Evolutionary conservation across 1,284 basidiomycete genomes (phyloP).

Genomic region (Mrakiaceae sp.): DNA sequence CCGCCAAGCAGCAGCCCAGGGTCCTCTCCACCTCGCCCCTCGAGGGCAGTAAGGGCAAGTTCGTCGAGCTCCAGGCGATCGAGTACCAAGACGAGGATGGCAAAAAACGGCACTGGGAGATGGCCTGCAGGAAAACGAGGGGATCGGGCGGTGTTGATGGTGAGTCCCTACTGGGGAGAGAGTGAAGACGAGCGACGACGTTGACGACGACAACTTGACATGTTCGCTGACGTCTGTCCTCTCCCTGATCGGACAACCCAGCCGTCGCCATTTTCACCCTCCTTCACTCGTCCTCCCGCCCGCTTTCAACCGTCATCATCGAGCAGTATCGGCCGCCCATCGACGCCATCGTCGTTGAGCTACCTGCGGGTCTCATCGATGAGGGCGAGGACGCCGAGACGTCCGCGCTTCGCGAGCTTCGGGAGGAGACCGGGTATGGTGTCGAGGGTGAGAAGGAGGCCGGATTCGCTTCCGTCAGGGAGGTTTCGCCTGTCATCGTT

Average conservation of each 20-base stretch:
- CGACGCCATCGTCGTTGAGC: slow-evolving; percentile 37
- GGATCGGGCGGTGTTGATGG: slow-evolving; percentile 66
- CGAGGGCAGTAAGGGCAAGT: slow-evolving; percentile 9
- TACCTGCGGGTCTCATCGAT: slow-evolving; percentile 79
- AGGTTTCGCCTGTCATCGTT: slow-evolving; percentile 58
- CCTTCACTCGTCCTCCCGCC: slow-evolving; percentile 50
- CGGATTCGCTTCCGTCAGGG: slow-evolving; percentile 41
- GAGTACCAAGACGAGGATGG: slow-evolving; percentile 63
- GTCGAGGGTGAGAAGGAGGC: slow-evolving; percentile 37
- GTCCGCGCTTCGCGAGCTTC: slow-evolving; percentile 63
- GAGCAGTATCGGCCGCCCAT: slow-evolving; percentile 51
- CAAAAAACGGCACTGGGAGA: slow-evolving; percentile 69
- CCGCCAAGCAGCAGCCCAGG: slow-evolving; percentile 2
- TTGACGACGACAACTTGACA: too few relatives aligned
- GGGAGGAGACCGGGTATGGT: slow-evolving; percentile 79
- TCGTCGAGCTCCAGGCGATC: slow-evolving; percentile 36
- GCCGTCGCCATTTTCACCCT: slow-evolving; percentile 75
- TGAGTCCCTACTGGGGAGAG: slow-evolving; percentile 27
- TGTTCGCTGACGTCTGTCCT: neutral
- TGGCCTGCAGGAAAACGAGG: slow-evolving; percentile 65
- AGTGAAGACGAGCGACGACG: too few relatives aligned
- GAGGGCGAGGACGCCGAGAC: slow-evolving; percentile 57
- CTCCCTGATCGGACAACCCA: slow-evolving; percentile 23
- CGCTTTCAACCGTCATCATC: slow-evolving; percentile 61
- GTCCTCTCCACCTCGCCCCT: neutral